A percentile compares a stretch with the other conserved stretches of the same genome.
Conservation (phyloP, 2,329 filamentous ascomycete species). For the Talaromyces piceae region DNA sequence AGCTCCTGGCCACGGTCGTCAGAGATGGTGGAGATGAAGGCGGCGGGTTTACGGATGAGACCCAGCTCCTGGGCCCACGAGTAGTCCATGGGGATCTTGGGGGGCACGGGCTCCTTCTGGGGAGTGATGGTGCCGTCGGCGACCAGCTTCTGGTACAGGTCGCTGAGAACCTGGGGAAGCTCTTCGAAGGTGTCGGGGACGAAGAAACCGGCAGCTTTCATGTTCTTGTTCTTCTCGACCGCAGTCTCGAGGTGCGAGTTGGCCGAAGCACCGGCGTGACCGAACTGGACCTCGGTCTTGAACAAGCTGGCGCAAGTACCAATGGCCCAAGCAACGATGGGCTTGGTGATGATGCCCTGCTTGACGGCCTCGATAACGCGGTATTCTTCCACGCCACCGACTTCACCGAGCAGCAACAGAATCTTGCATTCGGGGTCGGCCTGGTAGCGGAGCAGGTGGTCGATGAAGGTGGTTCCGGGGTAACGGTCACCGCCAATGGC, state of each 20-base stretch:
- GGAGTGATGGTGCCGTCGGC: conserved; percentile 77
- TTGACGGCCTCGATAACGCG: conserved; percentile 98
- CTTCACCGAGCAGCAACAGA: conserved; percentile 89
- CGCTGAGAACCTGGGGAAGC: conserved; percentile 66
- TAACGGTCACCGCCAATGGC: conserved; percentile 99
- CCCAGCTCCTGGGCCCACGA: conserved; percentile 99
- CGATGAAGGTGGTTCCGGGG: conserved; percentile 97
- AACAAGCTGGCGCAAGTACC: conserved; percentile 99
- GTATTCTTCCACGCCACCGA: conserved; percentile 99
- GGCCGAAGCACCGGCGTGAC: conserved; percentile 95
- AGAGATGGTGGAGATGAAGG: conserved; percentile 99
- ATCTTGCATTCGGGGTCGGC: conserved; percentile 97
- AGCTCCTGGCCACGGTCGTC: conserved; percentile 99
- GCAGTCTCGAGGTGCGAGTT: conserved; percentile 99
- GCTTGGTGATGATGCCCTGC: conserved; percentile 91
- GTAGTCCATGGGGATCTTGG: conserved; percentile 99
- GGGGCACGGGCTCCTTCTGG: conserved; percentile 79
- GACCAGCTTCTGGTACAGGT: conserved; percentile 84
- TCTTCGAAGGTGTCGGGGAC: conserved; percentile 97
- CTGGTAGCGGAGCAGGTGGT: conserved; percentile 95
- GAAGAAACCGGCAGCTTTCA: conserved; percentile 89
- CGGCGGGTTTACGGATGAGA: conserved; percentile 98
- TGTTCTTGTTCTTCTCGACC: conserved; percentile 90
- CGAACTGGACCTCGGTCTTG: conserved; percentile 99
- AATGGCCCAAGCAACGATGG: conserved; percentile 98